These are phyloP conservation scores for Cymbopogon citratus DNA, from an alignment of 176 grass and related monocot species.

Conservation along the genomic window DNA sequence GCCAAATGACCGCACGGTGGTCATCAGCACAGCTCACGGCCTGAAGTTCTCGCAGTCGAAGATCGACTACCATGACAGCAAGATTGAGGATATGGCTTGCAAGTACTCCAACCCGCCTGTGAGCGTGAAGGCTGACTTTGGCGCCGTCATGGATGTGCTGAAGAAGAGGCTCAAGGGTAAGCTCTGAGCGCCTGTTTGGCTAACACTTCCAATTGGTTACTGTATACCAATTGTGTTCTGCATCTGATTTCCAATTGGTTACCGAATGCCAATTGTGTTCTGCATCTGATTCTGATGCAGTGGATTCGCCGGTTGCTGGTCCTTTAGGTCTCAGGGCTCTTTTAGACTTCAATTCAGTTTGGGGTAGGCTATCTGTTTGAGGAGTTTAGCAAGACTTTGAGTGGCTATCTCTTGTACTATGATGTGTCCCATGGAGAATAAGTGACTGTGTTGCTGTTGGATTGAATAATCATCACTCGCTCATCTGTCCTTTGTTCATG, in stretches of 20 bases:
- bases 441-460: not conserved
- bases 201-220: not conserved
- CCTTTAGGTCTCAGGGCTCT: not conserved
- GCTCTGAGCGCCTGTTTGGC: conserved; percentile 28
- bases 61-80: conserved; percentile 76
- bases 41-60: conserved; percentile 93
- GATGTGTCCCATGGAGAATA: conserved; percentile 24
- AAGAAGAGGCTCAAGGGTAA: conserved; percentile 83
- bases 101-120: conserved; percentile 72
- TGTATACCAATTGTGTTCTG: not conserved
- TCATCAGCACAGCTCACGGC: conserved; percentile 81
- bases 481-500: not conserved
- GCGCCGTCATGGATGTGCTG: conserved; percentile 87
- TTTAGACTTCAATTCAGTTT: not conserved
- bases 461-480: conserved; percentile 28
- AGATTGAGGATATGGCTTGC: conserved; percentile 78
- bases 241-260: not conserved
- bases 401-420: conserved; percentile 22
- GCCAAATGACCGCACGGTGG: conserved; percentile 68
- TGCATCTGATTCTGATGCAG: conserved; percentile 14
- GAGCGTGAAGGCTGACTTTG: conserved; percentile 79
- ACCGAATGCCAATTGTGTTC: not conserved
- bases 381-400: not conserved
- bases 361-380: conserved; percentile 4
- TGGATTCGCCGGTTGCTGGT: not conserved